These are phyloP conservation scores for Curvularia sp. DNA, from an alignment of 2,329 filamentous ascomycete species.

Conservation along the genomic window DNA sequence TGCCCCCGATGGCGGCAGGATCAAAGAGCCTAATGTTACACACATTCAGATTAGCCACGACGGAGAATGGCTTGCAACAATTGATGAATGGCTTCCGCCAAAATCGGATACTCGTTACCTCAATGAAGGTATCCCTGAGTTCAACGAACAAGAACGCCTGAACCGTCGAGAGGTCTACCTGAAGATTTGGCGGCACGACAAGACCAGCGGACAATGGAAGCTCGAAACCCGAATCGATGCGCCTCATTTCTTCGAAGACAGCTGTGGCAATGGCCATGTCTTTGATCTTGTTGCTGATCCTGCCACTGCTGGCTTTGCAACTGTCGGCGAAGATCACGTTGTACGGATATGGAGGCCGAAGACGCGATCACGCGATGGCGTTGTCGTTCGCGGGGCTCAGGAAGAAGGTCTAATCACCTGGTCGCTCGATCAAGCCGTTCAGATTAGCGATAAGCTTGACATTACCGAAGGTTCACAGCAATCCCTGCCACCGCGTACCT, in stretches of 20 bases:
- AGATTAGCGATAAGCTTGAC: constrained; percentile 52
- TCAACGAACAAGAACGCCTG: constrained; percentile 55
- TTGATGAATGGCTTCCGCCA: constrained; percentile 88
- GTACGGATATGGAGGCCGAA: constrained; percentile 84
- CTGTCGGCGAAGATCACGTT: constrained; percentile 79
- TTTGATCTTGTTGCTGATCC: constrained; percentile 78
- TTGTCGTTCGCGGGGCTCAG: constrained; percentile 63
- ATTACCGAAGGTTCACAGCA: constrained; percentile 34
- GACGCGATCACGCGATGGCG: constrained; percentile 71
- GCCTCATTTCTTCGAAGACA: constrained; percentile 70
- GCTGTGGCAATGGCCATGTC: constrained; percentile 62
- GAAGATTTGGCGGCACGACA: constrained; percentile 85
- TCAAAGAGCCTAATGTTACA: constrained; percentile 80
- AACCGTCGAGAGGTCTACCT: constrained; percentile 75
- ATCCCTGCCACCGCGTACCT: constrained; percentile 57
- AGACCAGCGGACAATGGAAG: constrained; percentile 66
- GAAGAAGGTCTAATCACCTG: constrained; percentile 72
- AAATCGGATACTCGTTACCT: constrained; percentile 70
- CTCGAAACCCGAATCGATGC: constrained; percentile 83
- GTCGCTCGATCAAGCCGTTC: constrained; percentile 68
- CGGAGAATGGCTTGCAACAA: constrained; percentile 87
- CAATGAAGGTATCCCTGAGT: constrained; percentile 50
- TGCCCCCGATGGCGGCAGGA: constrained; percentile 72
- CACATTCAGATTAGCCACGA: constrained; percentile 79
- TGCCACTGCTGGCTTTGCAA: constrained; percentile 75